phyloP scores from a whole-genome alignment of 2,329 filamentous ascomycete genomes.

The Spiromastix sp. region DNA sequence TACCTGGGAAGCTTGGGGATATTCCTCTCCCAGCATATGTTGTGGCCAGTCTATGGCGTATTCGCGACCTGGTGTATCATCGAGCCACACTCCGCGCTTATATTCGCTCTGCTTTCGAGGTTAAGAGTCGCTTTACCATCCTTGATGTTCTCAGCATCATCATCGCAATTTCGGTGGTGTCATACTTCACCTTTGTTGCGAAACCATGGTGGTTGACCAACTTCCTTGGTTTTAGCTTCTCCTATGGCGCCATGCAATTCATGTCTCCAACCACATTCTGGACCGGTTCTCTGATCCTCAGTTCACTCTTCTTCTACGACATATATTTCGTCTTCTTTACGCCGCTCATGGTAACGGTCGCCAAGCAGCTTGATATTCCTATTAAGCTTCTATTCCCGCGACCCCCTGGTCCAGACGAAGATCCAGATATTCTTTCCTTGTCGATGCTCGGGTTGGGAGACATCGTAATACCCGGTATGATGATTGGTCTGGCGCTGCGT shows the following conservation, averaged over 20 bases:
- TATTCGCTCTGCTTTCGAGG: constrained; percentile 41
- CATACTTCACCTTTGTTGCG: constrained; percentile 54
- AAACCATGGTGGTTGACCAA: constrained; percentile 70
- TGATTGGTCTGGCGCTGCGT: constrained; percentile 78
- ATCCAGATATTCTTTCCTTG: constrained; percentile 31
- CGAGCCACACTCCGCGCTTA: constrained; percentile 43
- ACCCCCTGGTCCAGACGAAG: constrained; percentile 41
- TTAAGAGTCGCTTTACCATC: constrained; percentile 34
- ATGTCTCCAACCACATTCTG: constrained; percentile 83
- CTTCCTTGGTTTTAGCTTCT: constrained; percentile 75
- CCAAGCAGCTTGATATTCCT: constrained; percentile 78
- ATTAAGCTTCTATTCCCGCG: constrained; percentile 82
- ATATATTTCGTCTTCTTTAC: constrained; percentile 58
- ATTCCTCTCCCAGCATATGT: constrained; percentile 34
- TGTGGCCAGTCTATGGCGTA: constrained; percentile 36
- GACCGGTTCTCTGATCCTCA: constrained; percentile 67
- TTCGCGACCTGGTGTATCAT: constrained; percentile 38
- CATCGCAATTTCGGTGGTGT: constrained; percentile 43
- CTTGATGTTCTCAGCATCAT: constrained; percentile 46
- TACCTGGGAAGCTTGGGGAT: constrained; percentile 40
- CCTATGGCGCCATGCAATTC: constrained; percentile 69
- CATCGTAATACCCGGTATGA: constrained; percentile 82
- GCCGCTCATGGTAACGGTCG: constrained; percentile 51
- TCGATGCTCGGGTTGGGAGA: constrained; percentile 91
- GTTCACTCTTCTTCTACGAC: constrained; percentile 84